Base-by-base conservation (phyloP, 192 early-diverging fungal genomes). In the Paraglomus brasilianum region DNA sequence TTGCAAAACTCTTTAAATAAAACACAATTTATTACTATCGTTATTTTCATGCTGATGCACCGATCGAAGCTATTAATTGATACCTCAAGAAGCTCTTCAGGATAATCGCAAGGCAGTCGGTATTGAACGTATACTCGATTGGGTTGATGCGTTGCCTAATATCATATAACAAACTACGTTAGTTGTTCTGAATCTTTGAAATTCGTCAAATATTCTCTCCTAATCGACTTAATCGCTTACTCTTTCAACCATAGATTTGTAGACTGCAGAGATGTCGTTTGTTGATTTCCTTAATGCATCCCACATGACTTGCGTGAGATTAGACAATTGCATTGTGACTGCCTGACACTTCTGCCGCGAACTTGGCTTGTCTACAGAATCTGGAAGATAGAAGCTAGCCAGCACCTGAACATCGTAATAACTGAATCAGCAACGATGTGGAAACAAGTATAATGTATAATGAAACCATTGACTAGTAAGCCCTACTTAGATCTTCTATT, bases 311-410 rank as follows among this genome's bases (percentile, higher is more conserved):
- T 69, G 55, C 8, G 67, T 55, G 15, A 69, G 8, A 7, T 48
- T 19, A 21, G 43, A 58, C 53, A 48, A 21, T 10, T 58, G 53
- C 46, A 66, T 66, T 15, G 48, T 66, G 14, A 66, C 64, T 51
- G 64, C 44, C 40, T 66, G 64, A 46, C 41, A n/a, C 14, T 51
- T 24, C 11, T 66, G 46, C 9, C 30, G 39, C 14, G 24, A 9
- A 39, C 43, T 9, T 8, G 30, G 7, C 40, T 45, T 49, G 24
- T 66, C 64, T 15, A 41, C 64, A 40, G 49, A n/a, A 21, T 48
- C 48, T n/a, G 64, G 45, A 51, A 66, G 64, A 52, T 66, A 66
- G 41, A 66, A 66, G 3, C 48, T 51, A 38, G 64, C 48, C 8
- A 66, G 0, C 9, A 64, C 62, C 62, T 64, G n/a, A 42, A 42